Evolutionary conservation across 352 stramenopile genomes (phyloP), one percentile per base, ranked within the genome.

Genomic region (Phytophthora foliorum): DNA sequence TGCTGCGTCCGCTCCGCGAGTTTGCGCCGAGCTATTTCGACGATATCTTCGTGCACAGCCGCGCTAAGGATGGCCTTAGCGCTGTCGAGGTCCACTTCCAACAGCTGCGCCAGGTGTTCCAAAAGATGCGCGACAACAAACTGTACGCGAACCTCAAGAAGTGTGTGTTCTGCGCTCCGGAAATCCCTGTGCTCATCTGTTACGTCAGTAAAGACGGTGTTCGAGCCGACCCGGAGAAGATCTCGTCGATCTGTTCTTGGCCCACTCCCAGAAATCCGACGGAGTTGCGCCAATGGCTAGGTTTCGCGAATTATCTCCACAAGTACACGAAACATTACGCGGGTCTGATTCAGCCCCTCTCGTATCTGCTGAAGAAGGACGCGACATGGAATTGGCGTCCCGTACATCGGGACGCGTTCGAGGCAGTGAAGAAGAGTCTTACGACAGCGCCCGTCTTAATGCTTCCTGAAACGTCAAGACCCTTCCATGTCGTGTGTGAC

Each of bases 11-110:
- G 7, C 25, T 71, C 22, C 63, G 57, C 5, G 51, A 57, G 16
- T 68, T 71, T 39, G 53, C 63, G 2, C 70, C 50, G 14, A 65
- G 51, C 17, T 79, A 77, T 14, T 77, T 82, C 42, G 70, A 82
- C 42, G 70, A 82, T 22, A n/a, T n/a, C n/a, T n/a, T n/a, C n/a
- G n/a, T n/a, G n/a, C n/a, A n/a, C n/a, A n/a, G n/a, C n/a, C n/a
- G 41, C 14, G 49, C 48, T 14, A 25, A 49, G 16, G 27, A 44
- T 19, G 39, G 31, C 14, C 11, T 44, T 17, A 46, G 38, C 6
- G 53, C 63, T 5, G n/a, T 63, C 14, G 59, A 74, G 1, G 50
- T 66, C 3, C 69, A 76, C 29, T 16, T 53, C 4, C 27, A 22
- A 6, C 58, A 71, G 2, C 27, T 81, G 1, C 10, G 51, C 0